phyloP scores from a whole-genome alignment of 495 filamentous ascomycete species.

The Penicillium bialowiezense region DNA sequence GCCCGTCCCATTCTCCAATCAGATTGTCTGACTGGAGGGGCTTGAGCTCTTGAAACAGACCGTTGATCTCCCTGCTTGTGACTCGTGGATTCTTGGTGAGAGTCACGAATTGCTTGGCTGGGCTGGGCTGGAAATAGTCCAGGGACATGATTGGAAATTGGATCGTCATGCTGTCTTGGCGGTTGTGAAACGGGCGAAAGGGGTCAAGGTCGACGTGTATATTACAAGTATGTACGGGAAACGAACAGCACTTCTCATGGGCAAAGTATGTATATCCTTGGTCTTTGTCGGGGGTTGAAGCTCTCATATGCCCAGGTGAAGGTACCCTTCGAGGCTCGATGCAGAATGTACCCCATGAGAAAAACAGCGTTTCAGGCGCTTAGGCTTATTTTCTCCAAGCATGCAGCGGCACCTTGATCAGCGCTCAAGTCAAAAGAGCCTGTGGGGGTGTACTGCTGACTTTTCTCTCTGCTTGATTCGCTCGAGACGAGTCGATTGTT shows the following conservation, averaged over 20 bases:
- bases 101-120: constrained; percentile 7
- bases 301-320: too few relatives aligned
- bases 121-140: constrained; percentile 8
- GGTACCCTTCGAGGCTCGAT: too few relatives aligned
- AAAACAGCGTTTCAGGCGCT: too few relatives aligned
- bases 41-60: constrained; percentile 11
- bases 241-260: too few relatives aligned
- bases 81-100: constrained; percentile 1
- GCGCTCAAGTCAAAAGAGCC: neutral
- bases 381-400: too few relatives aligned
- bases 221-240: too few relatives aligned
- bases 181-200: too few relatives aligned
- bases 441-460: neutral
- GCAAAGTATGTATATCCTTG: too few relatives aligned
- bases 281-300: neutral
- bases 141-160: constrained; percentile 9
- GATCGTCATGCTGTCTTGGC: constrained; percentile 4
- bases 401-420: neutral
- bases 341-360: too few relatives aligned
- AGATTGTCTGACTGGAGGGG: constrained; percentile 18
- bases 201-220: too few relatives aligned
- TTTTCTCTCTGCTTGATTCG: neutral
- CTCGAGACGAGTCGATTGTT: neutral
- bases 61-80: neutral
- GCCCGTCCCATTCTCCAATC: constrained; percentile 27